Evolutionary conservation across 2,329 filamentous ascomycete species (phyloP).

Genomic region (Corniculantispora saksenae): DNA sequence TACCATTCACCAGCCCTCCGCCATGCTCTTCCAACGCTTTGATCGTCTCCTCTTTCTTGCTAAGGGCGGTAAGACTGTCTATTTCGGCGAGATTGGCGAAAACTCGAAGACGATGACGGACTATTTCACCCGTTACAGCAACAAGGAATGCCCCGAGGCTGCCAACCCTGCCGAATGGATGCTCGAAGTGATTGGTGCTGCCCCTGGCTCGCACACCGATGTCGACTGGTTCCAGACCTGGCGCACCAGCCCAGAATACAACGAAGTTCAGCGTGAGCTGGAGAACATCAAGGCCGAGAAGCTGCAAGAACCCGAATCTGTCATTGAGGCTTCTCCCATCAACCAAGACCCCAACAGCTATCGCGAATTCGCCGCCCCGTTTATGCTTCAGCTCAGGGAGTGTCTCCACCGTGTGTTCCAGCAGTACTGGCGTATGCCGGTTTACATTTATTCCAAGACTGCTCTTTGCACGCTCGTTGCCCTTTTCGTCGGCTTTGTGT

Average conservation of each 20-base stretch:
- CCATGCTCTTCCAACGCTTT: slow-evolving; percentile 91
- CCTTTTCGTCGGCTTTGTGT: slow-evolving; percentile 81
- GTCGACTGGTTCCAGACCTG: slow-evolving; percentile 66
- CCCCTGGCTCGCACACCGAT: slow-evolving; percentile 63
- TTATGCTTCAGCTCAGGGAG: slow-evolving; percentile 64
- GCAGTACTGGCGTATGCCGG: slow-evolving; percentile 88
- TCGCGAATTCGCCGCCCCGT: slow-evolving; percentile 79
- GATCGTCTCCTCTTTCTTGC: slow-evolving; percentile 78
- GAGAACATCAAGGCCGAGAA: slow-evolving; percentile 56
- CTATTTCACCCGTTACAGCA: slow-evolving; percentile 78
- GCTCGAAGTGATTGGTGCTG: slow-evolving; percentile 63
- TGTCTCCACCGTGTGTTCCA: slow-evolving; percentile 78
- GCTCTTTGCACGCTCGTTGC: slow-evolving; percentile 64
- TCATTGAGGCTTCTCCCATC: slow-evolving; percentile 22
- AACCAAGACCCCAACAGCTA: slow-evolving; percentile 49
- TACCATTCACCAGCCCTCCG: slow-evolving; percentile 96
- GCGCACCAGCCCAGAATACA: slow-evolving; percentile 59
- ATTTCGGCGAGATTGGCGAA: slow-evolving; percentile 77
- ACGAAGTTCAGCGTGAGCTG: slow-evolving; percentile 57
- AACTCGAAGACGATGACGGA: slow-evolving; percentile 66
- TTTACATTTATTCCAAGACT: slow-evolving; percentile 84
- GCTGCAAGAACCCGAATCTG: slow-evolving; percentile 27
- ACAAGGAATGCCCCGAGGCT: slow-evolving; percentile 61
- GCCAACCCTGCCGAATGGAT: slow-evolving; percentile 86
- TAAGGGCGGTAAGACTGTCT: slow-evolving; percentile 75